Evolutionary conservation across 1,284 basidiomycete species (phyloP).

Genomic region (Ceratobasidium theobromae): DNA sequence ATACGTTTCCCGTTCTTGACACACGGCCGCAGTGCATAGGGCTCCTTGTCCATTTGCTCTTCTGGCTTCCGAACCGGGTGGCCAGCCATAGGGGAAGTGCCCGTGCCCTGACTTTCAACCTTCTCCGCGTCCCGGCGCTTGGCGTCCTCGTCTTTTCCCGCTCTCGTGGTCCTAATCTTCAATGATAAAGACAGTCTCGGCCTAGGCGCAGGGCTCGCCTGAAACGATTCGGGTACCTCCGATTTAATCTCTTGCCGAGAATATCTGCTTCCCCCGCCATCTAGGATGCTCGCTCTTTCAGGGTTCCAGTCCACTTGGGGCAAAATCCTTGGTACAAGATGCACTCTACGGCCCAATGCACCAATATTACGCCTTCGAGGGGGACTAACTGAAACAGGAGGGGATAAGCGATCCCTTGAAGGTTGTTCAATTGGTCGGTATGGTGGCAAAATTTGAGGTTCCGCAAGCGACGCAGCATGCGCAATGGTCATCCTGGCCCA

Average conservation of each 20-base stretch:
- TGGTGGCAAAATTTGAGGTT: neutral
- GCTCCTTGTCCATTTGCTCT: neutral
- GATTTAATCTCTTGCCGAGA: no score
- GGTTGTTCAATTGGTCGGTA: neutral
- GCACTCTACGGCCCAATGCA: neutral
- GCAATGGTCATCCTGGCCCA: neutral
- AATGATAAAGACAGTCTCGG: neutral
- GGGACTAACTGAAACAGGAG: neutral
- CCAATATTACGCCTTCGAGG: neutral
- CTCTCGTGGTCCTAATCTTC: neutral
- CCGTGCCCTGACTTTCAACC: no score
- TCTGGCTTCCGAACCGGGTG: neutral
- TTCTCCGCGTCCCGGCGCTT: no score
- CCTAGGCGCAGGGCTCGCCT: no score
- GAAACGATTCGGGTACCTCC: no score
- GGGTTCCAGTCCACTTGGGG: neutral
- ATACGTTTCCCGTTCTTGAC: neutral
- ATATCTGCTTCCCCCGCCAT: neutral
- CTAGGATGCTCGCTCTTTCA: neutral
- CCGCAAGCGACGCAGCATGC: neutral
- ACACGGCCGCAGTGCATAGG: neutral
- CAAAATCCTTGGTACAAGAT: neutral
- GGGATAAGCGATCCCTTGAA: neutral
- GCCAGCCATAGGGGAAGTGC: no score
- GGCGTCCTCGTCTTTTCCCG: neutral